Base-by-base conservation (phyloP, 129 eudicot species). In the Pittosporum tobira region DNA sequence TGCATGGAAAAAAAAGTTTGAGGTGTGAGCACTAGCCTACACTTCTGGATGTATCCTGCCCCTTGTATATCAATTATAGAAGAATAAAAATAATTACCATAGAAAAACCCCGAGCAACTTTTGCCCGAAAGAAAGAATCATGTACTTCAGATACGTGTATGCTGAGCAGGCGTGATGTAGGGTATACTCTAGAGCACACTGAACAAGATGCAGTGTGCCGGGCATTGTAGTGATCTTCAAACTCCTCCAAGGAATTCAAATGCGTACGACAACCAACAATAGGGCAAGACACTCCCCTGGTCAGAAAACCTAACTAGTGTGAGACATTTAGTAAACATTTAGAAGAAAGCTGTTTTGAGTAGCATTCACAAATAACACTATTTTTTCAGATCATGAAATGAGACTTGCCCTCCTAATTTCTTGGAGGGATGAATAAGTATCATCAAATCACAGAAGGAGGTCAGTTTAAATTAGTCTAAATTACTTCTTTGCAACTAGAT, bases 111-210 rank as follows among this genome's bases (percentile, higher is more conserved):
- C 96, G 87, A 12, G 94, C 84, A 38, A 75, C 99, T 79, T 91
- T 91, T 67, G 99, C 99, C 68, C 83, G 89, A 48, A 91, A 91
- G 67, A 86, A 91, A 13, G 99, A 91, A 76, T 91, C 99, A 47
- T 91, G 99, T 30, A 68, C 81, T 72, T 91, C 99, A 53, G 99
- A 78, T 5, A 91, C 80, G 26, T 91, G 99, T 34, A 91, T 83
- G 77, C 96, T 68, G 65, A 91, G 96, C 56, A 91, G 59, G 72
- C 96, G 96, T 34, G 89, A 81, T 10, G 99, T 91, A 16, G 99
- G 99, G 68, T 83, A 91, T 37, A 81, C 94, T 75, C 89, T 75
- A 40, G 90, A 78, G 82, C 99, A 91, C 25, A 81, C 85, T 46
- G 96, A 86, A 60, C 99, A 91, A 52, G 81, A 83, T 27, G 96